Evolutionary conservation across 257 asterid genomes (phyloP).

Genomic region (Solanum clarkiae): DNA sequence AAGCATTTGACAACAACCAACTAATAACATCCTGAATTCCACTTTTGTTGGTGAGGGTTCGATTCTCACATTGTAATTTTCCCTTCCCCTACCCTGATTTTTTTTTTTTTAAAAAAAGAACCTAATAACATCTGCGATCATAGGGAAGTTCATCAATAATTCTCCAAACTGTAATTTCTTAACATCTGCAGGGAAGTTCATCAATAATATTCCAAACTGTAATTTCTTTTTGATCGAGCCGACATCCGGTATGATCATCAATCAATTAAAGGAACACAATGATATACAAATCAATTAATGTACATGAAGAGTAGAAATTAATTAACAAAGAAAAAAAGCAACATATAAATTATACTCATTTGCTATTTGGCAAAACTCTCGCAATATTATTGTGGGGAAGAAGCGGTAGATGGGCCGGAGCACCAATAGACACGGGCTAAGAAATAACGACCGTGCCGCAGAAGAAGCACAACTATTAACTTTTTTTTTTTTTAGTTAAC

Average conservation of each 20-base stretch:
- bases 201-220: neutral
- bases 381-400: neutral
- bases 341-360: too few species aligned
- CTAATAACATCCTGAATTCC: neutral
- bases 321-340: too few species aligned
- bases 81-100: too few species aligned
- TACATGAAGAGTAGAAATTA: too few species aligned
- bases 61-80: too few species aligned
- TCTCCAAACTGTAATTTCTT: too few species aligned
- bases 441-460: neutral
- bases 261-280: neutral
- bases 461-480: neutral
- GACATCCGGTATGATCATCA: neutral
- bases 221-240: neutral
- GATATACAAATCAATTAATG: neutral
- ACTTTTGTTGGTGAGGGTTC: too few species aligned
- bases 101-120: too few species aligned
- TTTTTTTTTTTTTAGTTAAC: too few species aligned
- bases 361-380: neutral
- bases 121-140: neutral
- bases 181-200: too few species aligned
- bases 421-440: neutral
- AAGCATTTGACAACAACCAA: neutral
- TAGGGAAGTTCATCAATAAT: too few species aligned
- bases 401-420: neutral